phyloP scores from a whole-genome alignment of 805 yeast species.

The Candida mattraensis region DNA sequence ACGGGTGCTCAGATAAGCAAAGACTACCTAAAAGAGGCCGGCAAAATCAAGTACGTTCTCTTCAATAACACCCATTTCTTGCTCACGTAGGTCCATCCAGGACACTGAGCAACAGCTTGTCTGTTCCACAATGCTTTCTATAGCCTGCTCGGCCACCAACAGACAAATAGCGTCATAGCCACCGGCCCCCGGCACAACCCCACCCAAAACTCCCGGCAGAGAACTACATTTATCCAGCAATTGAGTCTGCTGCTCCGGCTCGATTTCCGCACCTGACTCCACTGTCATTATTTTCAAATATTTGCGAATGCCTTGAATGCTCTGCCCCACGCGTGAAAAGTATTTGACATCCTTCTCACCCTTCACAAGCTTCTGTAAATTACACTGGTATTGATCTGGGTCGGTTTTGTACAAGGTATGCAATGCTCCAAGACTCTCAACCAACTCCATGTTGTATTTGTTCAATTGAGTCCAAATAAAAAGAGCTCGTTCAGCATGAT shows the following conservation, averaged over 20 bases:
- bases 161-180: slow-evolving; percentile 92
- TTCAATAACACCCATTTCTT: slow-evolving; percentile 53
- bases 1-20: no score
- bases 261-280: slow-evolving; percentile 80
- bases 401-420: slow-evolving; percentile 32
- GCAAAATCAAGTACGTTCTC: slow-evolving; percentile 41
- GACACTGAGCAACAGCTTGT: slow-evolving; percentile 39
- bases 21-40: slow-evolving; percentile 20
- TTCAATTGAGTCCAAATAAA: slow-evolving; percentile 57
- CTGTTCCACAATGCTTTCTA: slow-evolving; percentile 32
- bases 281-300: slow-evolving; percentile 60
- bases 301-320: slow-evolving; percentile 53
- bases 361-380: slow-evolving; percentile 21
- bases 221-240: slow-evolving; percentile 58
- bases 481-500: slow-evolving; percentile 48
- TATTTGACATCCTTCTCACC: slow-evolving; percentile 17
- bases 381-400: slow-evolving; percentile 37
- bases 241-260: slow-evolving; percentile 74
- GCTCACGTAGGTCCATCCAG: slow-evolving; percentile 70
- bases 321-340: slow-evolving; percentile 36
- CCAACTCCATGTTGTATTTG: slow-evolving; percentile 55
- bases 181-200: slow-evolving; percentile 99
- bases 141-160: slow-evolving; percentile 51
- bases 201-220: slow-evolving; percentile 80
- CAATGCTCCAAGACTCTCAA: slow-evolving; percentile 46